Base-by-base conservation (phyloP, 2,329 filamentous ascomycete species). In the Penicillium sp. region DNA sequence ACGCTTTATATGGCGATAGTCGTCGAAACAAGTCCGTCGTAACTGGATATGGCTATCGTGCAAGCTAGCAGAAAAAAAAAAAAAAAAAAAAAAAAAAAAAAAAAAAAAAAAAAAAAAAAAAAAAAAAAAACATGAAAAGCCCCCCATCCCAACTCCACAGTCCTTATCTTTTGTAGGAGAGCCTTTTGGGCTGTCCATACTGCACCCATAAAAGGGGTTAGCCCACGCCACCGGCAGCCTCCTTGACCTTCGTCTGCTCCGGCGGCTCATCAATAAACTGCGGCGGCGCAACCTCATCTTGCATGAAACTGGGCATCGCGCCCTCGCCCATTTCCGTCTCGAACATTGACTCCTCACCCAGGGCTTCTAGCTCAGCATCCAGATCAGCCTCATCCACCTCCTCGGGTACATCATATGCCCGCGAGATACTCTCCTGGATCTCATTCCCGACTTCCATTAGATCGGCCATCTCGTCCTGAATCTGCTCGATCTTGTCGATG, bases 381-480 rank as follows among this genome's bases (percentile, higher is more conserved):
- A 98, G 70, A 72, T 98, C 93, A 2, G 86, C 82, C 79, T 98
- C 93, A 64, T 97, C 91, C 15, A 98, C 89, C 65, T 97, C 93
- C 58, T 98, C 93, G 0, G 93, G 93, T 23, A 98, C 78, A 62
- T 97, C 91, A 67, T 98, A 98, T 53, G 86, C 87, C 50, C 93
- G 72, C 45, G 86, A 84, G 41, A 98, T 84, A 52, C 86, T 90
- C 71, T 97, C 93, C 70, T 98, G 89, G 44, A 98, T 98, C 68
- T 98, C 93, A 67, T 97, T 97, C 3, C 93, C 91, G 46, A 96
- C 84, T 62, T 98, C 93, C 80, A 98, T 87, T 57, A 98, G 67
- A 69, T 98, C 93, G 4, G 90, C 90, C 93, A 98, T 97, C 71
- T 98, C 91, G 64, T 98, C 93, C 78, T 98, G 91, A 77, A 98